A percentile compares a stretch with the other conserved stretches of the same genome.
phyloP scores from a whole-genome alignment of 768 basidiomycete genomes.

The Xerocomellus amylosporus region DNA sequence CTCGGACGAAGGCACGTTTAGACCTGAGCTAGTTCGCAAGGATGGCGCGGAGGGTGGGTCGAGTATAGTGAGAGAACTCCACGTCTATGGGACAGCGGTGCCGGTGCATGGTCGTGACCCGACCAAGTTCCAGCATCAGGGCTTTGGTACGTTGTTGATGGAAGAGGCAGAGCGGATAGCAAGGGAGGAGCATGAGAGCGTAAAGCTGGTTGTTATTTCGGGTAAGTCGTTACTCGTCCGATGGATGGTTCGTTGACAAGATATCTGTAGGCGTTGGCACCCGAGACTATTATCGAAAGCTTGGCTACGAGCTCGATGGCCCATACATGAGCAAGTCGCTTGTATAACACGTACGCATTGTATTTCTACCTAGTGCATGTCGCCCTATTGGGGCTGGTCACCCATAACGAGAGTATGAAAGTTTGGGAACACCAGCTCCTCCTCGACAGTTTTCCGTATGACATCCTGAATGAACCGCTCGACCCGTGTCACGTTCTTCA shows the following conservation, averaged over 20 bases:
- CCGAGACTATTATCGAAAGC: conserved; percentile 90
- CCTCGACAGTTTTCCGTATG: conserved; percentile 90
- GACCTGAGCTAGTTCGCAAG: conserved; percentile 79
- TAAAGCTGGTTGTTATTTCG: conserved; percentile 96
- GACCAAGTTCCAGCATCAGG: conserved; percentile 96
- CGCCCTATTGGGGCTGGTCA: conserved; percentile 28
- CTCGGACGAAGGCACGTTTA: conserved; percentile 94
- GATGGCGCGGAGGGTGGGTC: conserved; percentile 74
- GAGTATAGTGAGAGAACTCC: conserved; percentile 92
- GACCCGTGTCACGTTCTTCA: conserved; percentile 93
- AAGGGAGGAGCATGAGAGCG: conserved; percentile 92
- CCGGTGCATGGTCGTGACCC: conserved; percentile 97
- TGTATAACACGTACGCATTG: conserved; percentile 33
- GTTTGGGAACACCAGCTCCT: conserved; percentile 95
- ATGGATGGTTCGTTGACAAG: neutral
- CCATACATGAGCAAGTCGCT: conserved; percentile 96
- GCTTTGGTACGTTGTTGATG: conserved; percentile 96
- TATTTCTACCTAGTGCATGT: conserved; percentile 6
- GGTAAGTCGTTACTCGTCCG: conserved; percentile 45
- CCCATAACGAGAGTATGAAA: conserved; percentile 77
- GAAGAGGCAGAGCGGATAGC: conserved; percentile 99
- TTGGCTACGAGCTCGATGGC: conserved; percentile 93
- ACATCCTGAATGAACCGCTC: conserved; percentile 96
- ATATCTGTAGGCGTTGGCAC: conserved; percentile 81
- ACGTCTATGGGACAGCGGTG: conserved; percentile 97